Evolutionary conservation across 2,329 filamentous ascomycete species (phyloP), one percentile per base, ranked within the genome.

Genomic region (Colletotrichum sp.): DNA sequence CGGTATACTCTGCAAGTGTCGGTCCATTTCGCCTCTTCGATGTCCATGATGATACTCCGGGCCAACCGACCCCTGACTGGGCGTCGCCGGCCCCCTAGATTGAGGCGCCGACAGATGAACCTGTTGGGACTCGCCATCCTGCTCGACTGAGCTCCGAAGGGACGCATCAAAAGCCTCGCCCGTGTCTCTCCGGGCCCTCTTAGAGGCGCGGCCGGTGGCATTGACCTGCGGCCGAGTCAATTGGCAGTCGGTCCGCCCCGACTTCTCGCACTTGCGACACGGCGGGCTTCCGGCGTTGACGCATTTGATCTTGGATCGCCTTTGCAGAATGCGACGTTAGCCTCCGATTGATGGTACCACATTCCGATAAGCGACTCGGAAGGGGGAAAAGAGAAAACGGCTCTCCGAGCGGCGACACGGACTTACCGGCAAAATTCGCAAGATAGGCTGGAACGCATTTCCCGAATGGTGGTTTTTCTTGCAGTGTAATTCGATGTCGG

Each of bases 251-350:
- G 76, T 32, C 6, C 79, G 79, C 5, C 78, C 79, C 3, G 81
- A 78, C 59, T 80, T 81, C 26, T 78, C 76, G 32, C 84, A 85
- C 39, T 81, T 79, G 21, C 79, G 78, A 6, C 84, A 85, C 1
- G 84, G 84, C 21, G 82, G 71, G 5, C 36, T 77, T 26, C 84
- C 84, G 7, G 76, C 63, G 72, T 85, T 82, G 15, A 83, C 78
- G 67, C 83, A 85, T 62, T 85, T 85, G 16, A 85, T 78, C 63
- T 85, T 85, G 57, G 82, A 84, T 65, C 79, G 80, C 26, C 84
- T 85, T 60, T 30, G 18, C 28, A 39, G 28, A 57, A 69, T 60
- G 32, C 59, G 70, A 72, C 44, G 64, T 73, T 18, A 73, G 70
- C 64, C 21, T 34, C 28, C 44, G 26, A 34, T 16, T 21, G 68